A percentile compares a stretch with the other conserved stretches of the same genome.
Conservation (phyloP, 129 eudicot species). For the Flaveria brownii region DNA sequence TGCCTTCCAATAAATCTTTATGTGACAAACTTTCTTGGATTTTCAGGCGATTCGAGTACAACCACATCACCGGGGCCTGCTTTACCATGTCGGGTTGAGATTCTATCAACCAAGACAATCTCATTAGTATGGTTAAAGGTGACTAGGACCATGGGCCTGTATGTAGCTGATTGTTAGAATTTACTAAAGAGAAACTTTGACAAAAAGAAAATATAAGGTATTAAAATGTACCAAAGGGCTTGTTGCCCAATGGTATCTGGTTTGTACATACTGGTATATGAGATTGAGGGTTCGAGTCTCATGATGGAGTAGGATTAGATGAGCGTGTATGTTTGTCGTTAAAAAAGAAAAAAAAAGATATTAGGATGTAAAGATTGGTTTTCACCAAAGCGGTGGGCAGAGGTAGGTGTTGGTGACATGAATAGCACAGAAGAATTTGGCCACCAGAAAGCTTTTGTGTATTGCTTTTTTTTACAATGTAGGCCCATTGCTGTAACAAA, state of each 20-base stretch:
- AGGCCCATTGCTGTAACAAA: slow-evolving; percentile 39
- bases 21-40: slow-evolving; percentile 51
- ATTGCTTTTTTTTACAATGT: slow-evolving; percentile 51
- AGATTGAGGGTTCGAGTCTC: no score
- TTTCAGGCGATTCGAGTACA: slow-evolving; percentile 54
- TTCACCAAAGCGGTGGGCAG: slow-evolving; percentile 42
- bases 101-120: slow-evolving; percentile 48
- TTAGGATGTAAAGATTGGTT: neutral
- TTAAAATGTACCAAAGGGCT: no score
- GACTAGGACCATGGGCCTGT: slow-evolving; percentile 71
- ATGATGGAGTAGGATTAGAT: no score
- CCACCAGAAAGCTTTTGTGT: slow-evolving; percentile 28
- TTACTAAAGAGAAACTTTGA: neutral
- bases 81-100: slow-evolving; percentile 55
- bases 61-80: slow-evolving; percentile 60
- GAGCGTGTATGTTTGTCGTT: no score
- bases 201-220: neutral
- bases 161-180: slow-evolving; percentile 12
- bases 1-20: slow-evolving; percentile 63
- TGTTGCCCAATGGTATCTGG: no score
- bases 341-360: no score
- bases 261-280: no score
- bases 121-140: slow-evolving; percentile 54
- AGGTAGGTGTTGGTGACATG: slow-evolving; percentile 58
- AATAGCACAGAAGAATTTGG: slow-evolving; percentile 50